A percentile compares a stretch with the other conserved stretches of the same genome.
phyloP scores from a whole-genome alignment of 108 stramenopile genomes.

The Pinguiococcus pyrenoidosus region DNA sequence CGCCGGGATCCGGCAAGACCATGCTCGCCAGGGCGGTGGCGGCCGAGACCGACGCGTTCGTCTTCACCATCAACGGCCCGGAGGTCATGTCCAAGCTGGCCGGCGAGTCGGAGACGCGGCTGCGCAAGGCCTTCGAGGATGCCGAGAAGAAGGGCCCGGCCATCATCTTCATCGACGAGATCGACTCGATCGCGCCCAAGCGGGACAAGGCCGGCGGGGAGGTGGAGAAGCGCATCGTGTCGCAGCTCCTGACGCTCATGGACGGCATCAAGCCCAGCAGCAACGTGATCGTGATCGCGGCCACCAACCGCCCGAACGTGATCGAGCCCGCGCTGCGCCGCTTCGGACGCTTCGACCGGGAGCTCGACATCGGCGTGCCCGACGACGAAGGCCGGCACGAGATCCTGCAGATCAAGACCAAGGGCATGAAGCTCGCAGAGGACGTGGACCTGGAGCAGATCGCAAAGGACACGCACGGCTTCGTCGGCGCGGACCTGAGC shows the following conservation, averaged over 20 bases:
- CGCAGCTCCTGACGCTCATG: conserved; percentile 94
- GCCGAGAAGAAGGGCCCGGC: conserved; percentile 72
- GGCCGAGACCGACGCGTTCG: conserved; percentile 84
- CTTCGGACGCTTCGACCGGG: conserved; percentile 71
- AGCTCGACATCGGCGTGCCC: conserved; percentile 95
- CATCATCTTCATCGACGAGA: conserved; percentile 96
- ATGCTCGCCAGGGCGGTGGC: conserved; percentile 85
- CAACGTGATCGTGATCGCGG: conserved; percentile 92
- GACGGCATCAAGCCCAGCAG: conserved; percentile 81
- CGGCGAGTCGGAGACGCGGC: conserved; percentile 88
- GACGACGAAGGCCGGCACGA: conserved; percentile 90
- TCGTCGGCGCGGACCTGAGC: conserved; percentile 89
- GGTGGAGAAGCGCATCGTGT: conserved; percentile 65
- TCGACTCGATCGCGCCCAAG: conserved; percentile 94
- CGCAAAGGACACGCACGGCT: conserved; percentile 90
- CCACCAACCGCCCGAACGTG: conserved; percentile 91
- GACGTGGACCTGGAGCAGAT: conserved; percentile 75
- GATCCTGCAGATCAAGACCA: conserved; percentile 88
- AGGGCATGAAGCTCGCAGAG: conserved; percentile 66
- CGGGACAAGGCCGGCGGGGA: conserved; percentile 74
- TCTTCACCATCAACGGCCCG: conserved; percentile 90
- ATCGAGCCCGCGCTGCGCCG: conserved; percentile 50
- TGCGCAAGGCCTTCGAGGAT: conserved; percentile 89
- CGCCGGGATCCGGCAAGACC: conserved; percentile 95
- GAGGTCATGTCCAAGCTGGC: conserved; percentile 91